Evolutionary conservation across 78 protist species (phyloP), one percentile per base, ranked within the genome.

Genomic region (Pelomyxa schiedti): DNA sequence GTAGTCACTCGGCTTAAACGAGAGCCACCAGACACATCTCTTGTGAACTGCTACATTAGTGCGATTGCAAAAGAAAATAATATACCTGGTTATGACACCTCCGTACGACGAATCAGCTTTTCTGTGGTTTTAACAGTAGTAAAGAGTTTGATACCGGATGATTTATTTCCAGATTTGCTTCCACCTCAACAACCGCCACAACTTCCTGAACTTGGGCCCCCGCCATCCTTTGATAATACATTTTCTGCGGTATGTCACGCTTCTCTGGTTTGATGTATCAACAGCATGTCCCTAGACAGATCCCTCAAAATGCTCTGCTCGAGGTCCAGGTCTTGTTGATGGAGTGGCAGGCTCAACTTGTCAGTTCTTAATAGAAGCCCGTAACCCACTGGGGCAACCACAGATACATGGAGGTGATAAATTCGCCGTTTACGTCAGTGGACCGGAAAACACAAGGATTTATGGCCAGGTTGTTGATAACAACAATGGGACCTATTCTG

Each of bases 11-110:
- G 86, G 64, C 26, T 81, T 24, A 71, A 79, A 39, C 74, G 76
- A 30, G 75, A 81, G 64, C 77, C 80, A 66, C 86, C 86, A 1
- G 80, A 81, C n/a, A 80, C 74, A 35, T 72, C 86, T 41, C 41
- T 81, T 24, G 66, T 81, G 47, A 66, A 70, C 1, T 81, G 75
- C 64, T 81, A 81, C 64, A 39, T 81, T 0, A 52, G 53, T 16
- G 64, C 69, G 26, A 75, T 75, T 39, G 86, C 86, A 9, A 81
- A 72, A 65, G 76, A 81, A 42, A 79, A 81, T 66, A 81, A 72
- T 66, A 53, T 81, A 0, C 69, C 16, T 16, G 58, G 58, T 16
- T 47, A 24, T 16, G 58, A 47, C 32, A 16, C 16, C 32, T 16
- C 58, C 58, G 58, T 16, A 16, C 32, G 58, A n/a, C n/a, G n/a